phyloP scores from a whole-genome alignment of 2,329 filamentous ascomycete genomes.

The Venturia oleaginea region DNA sequence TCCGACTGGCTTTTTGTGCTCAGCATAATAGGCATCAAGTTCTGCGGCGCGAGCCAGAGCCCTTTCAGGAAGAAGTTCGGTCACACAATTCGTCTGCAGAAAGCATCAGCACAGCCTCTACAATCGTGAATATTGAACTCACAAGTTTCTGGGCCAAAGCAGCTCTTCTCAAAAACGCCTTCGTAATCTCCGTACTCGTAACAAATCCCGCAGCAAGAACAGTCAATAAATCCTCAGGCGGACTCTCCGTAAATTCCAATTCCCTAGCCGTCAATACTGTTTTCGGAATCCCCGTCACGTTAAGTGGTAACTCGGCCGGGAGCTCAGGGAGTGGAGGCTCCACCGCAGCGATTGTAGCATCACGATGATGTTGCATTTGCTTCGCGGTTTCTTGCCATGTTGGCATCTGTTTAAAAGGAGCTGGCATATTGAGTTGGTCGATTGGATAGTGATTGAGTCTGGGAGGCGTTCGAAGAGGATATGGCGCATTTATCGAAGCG shows the following conservation, averaged over 20 bases:
- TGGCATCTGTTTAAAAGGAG: constrained; percentile 14
- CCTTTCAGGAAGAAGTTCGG: constrained; percentile 30
- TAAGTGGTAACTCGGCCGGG: constrained; percentile 29
- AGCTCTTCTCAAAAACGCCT: constrained; percentile 47
- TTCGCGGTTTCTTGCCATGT: constrained; percentile 40
- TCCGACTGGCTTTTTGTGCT: constrained; percentile 31
- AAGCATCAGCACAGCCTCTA: not conserved
- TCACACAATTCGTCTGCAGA: constrained; percentile 36
- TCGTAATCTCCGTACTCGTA: constrained; percentile 36
- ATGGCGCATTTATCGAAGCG: not conserved
- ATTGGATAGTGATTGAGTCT: too few relatives aligned
- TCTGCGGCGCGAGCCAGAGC: constrained; percentile 32
- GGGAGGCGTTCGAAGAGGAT: not conserved
- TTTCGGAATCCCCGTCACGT: constrained; percentile 39
- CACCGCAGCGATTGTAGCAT: constrained; percentile 35
- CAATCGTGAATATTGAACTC: not conserved
- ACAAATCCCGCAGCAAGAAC: constrained; percentile 37
- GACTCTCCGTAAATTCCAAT: constrained; percentile 41
- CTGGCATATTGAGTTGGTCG: constrained; percentile 2
- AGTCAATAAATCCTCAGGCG: constrained; percentile 34
- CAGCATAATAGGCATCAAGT: constrained; percentile 31
- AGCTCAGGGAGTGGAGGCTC: constrained; percentile 32
- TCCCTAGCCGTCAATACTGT: constrained; percentile 39
- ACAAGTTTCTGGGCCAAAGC: constrained; percentile 44
- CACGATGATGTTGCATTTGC: constrained; percentile 38